Evolutionary conservation across 768 basidiomycete genomes (phyloP), one percentile per base, ranked within the genome.

Genomic region (Cystobasidium onofrii): DNA sequence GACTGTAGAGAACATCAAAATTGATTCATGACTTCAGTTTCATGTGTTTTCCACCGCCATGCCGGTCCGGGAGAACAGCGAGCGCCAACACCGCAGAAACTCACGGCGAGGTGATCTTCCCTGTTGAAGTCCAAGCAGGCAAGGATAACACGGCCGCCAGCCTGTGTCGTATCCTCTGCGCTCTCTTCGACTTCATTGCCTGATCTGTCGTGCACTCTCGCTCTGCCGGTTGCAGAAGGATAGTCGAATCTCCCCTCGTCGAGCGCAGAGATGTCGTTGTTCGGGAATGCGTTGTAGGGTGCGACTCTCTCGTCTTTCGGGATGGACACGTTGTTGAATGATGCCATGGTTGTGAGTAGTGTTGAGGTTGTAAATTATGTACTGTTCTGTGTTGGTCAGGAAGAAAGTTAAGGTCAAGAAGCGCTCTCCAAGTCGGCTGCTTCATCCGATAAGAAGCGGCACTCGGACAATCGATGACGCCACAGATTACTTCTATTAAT

Each of bases 51-150:
- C 12, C n/a, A 34, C 34, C 9, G n/a, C 41, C 7, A 12, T 46
- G 65, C 39, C 27, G 46, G 44, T 10, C 3, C 9, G 50, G 65
- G 43, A n/a, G n/a, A n/a, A n/a, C n/a, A n/a, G n/a, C n/a, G n/a
- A n/a, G n/a, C n/a, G n/a, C n/a, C n/a, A n/a, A n/a, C n/a, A n/a
- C n/a, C n/a, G n/a, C n/a, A 12, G 10, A 27, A 44, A 31, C 65
- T 10, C 29, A 46, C 50, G 29, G 15, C 63, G 29, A 67, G 29
- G 50, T 67, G 65, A 25, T 67, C 65, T 31, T 67, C 43, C 23
- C 36, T 46, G 65, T 27, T 23, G 65, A 67, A 67, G 44, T 67
- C 65, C 29, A 67, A 50, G 27, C 43, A 29, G 23, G 65, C 65
- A 31, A 67, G 41, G 9, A 67, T 44, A 18, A 39, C 18, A 20